Conservation (phyloP, 164 flowering plant species). For the Berberis thunbergii region DNA sequence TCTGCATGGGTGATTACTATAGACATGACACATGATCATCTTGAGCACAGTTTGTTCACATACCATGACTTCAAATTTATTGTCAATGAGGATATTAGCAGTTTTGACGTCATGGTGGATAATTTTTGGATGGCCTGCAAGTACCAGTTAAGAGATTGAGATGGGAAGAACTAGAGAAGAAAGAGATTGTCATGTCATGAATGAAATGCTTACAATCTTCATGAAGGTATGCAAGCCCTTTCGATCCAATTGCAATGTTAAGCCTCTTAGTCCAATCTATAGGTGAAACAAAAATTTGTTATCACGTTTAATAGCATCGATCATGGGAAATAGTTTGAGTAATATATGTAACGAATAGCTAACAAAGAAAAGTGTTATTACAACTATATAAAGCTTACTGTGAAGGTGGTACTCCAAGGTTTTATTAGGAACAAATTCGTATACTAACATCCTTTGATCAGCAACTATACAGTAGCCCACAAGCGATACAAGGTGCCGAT, state of each 20-base stretch:
- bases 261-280: slow-evolving; percentile 67
- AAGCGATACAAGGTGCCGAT: slow-evolving; percentile 62
- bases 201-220: slow-evolving; percentile 53
- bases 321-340: not conserved
- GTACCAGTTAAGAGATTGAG: not conserved
- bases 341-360: not conserved
- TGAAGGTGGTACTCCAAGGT: slow-evolving; percentile 63
- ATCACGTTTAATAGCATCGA: not conserved
- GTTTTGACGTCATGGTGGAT: slow-evolving; percentile 73
- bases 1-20: not conserved
- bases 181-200: too few species aligned
- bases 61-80: slow-evolving; percentile 68
- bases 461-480: slow-evolving; percentile 65
- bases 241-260: slow-evolving; percentile 61
- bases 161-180: not conserved
- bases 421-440: slow-evolving; percentile 56
- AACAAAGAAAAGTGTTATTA: not conserved
- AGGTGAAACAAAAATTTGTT: slow-evolving; percentile 11
- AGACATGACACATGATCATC: not conserved
- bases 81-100: slow-evolving; percentile 59
- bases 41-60: not conserved
- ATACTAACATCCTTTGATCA: slow-evolving; percentile 55
- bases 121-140: slow-evolving; percentile 60
- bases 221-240: slow-evolving; percentile 76
- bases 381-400: slow-evolving; percentile 20